These are phyloP conservation scores for Penicillium sp. DNA, from an alignment of 2,329 filamentous ascomycete genomes.

Conservation along the genomic window DNA sequence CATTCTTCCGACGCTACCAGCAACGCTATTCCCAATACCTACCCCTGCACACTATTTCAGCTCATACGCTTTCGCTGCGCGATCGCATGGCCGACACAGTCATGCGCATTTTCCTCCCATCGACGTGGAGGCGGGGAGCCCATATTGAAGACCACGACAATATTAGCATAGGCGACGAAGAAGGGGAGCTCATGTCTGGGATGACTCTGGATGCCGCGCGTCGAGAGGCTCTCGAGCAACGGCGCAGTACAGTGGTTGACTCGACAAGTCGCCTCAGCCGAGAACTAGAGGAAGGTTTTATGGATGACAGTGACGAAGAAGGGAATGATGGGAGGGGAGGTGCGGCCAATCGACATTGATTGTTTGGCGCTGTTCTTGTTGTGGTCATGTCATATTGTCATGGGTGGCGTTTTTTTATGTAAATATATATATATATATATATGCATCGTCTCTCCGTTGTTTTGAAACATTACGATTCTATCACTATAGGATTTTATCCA, in stretches of 20 bases:
- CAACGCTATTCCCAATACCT: constrained; percentile 75
- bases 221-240: constrained; percentile 48
- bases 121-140: constrained; percentile 52
- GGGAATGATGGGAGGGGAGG: constrained; percentile 48
- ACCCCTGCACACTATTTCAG: constrained; percentile 62
- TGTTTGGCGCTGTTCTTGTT: constrained; percentile 1
- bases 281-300: constrained; percentile 77
- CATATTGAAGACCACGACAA: constrained; percentile 51
- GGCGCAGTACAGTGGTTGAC: constrained; percentile 48
- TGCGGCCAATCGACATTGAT: constrained; percentile 19
- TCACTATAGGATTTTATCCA: not conserved
- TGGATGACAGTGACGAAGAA: constrained; percentile 73
- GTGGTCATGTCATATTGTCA: constrained; percentile 6
- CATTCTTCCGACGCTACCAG: constrained; percentile 71
- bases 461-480: not conserved
- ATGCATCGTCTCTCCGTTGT: not conserved
- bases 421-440: too few relatives aligned
- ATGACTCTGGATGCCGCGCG: constrained; percentile 58
- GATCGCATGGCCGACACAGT: constrained; percentile 47
- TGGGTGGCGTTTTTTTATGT: constrained; percentile 15
- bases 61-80: constrained; percentile 60
- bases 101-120: constrained; percentile 50
- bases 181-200: constrained; percentile 58
- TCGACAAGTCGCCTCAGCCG: constrained; percentile 68
- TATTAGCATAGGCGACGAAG: constrained; percentile 68